Conservation (phyloP, 1,139 yeast species). For the Taphrina communis region DNA sequence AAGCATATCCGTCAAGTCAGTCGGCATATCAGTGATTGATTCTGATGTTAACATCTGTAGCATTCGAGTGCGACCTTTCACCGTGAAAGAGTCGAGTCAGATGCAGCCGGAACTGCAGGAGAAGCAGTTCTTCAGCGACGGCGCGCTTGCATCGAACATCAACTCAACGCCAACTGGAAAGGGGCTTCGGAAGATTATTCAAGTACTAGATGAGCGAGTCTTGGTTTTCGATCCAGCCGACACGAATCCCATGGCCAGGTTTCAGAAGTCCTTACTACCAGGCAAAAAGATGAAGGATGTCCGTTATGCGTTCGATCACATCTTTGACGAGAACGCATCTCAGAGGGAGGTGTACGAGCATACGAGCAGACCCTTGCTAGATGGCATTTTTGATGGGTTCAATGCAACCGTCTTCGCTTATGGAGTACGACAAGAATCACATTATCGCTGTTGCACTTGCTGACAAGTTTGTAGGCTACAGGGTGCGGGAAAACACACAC, state of each 20-base stretch:
- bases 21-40: not conserved
- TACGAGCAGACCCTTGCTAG: constrained; percentile 67
- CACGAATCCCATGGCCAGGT: constrained; percentile 66
- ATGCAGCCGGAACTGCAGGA: constrained; percentile 50
- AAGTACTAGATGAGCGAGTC: constrained; percentile 88
- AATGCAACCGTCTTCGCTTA: constrained; percentile 95
- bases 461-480: constrained; percentile 60
- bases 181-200: constrained; percentile 73
- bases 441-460: not conserved
- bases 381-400: constrained; percentile 74
- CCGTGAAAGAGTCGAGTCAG: constrained; percentile 61
- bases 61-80: constrained; percentile 78
- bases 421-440: constrained; percentile 55
- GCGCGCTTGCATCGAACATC: constrained; percentile 54
- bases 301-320: constrained; percentile 68
- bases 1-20: constrained; percentile 38
- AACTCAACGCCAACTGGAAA: constrained; percentile 53
- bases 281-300: constrained; percentile 44
- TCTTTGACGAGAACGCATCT: constrained; percentile 58
- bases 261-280: constrained; percentile 64
- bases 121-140: constrained; percentile 63
- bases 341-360: constrained; percentile 65
- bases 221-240: constrained; percentile 87
- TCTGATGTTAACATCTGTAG: constrained; percentile 1
- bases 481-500: constrained; percentile 97